Percentiles rank a stretch among this genome's conserved stretches.
These are phyloP conservation scores for Mycena vulgaris DNA, from an alignment of 768 basidiomycete species.

Conservation along the genomic window DNA sequence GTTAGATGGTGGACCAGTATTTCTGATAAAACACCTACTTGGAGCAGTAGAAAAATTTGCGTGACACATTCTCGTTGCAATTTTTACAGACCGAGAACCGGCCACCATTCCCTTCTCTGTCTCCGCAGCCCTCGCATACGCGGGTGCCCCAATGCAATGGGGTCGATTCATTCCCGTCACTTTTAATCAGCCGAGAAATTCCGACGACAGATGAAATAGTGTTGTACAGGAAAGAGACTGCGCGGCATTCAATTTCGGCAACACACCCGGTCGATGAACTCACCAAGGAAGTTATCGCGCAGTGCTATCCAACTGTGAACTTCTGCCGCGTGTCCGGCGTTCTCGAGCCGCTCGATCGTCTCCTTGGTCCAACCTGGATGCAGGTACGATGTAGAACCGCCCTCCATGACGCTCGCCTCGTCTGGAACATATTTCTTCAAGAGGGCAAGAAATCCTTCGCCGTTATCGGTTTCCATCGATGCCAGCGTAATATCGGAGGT, in stretches of 20 bases:
- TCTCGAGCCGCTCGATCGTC: slow-evolving; percentile 22
- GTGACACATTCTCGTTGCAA: slow-evolving; percentile 18
- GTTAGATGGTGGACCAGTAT: slow-evolving; percentile 3
- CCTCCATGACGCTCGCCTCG: slow-evolving; percentile 7
- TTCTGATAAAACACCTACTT: slow-evolving; percentile 11
- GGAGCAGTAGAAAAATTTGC: slow-evolving; percentile 19
- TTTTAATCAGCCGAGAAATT: slow-evolving; percentile 10
- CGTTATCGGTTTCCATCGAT: slow-evolving; percentile 20
- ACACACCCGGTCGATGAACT: slow-evolving; percentile 14
- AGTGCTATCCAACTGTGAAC: slow-evolving; percentile 16
- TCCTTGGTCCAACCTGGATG: slow-evolving; percentile 26
- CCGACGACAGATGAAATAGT: slow-evolving; percentile 12
- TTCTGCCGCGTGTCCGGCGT: slow-evolving; percentile 19
- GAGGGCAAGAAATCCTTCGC: slow-evolving; percentile 21
- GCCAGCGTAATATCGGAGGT: slow-evolving; percentile 23
- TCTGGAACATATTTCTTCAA: slow-evolving; percentile 22
- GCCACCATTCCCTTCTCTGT: slow-evolving; percentile 7
- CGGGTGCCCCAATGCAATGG: slow-evolving; percentile 24
- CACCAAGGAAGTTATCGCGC: slow-evolving; percentile 23
- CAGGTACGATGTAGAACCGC: not conserved
- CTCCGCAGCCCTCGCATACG: slow-evolving; percentile 15
- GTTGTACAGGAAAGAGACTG: slow-evolving; percentile 19
- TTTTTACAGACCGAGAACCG: slow-evolving; percentile 6
- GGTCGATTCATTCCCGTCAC: slow-evolving; percentile 3
- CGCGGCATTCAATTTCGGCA: slow-evolving; percentile 13